Evolutionary conservation across 306 rosid genomes (phyloP), one percentile per base, ranked within the genome.

Genomic region (Coriaria nepalensis): DNA sequence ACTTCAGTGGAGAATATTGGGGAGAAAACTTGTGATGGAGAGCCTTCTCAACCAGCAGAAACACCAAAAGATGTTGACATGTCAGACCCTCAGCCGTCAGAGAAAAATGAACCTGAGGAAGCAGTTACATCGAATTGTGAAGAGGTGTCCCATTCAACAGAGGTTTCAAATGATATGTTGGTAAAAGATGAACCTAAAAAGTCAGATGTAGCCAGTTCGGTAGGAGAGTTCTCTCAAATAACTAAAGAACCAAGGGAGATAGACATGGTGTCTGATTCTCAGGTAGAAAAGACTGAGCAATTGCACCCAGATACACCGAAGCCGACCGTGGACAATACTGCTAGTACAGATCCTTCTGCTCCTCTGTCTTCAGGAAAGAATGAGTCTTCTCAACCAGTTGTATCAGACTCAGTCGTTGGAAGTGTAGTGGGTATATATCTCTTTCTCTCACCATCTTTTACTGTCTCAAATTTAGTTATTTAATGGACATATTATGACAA

Each of bases 221-320:
- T n/a, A 10, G 12, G 33, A 37, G 76, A 65, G 50, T 48, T 68
- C 35, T 46, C 55, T 32, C 70, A 66, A 72, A 56, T 50, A 40
- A 53, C 72, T 15, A 71, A 68, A 42, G 55, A 62, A 32, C 62
- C 49, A 42, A 73, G 39, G 50, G 80, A 77, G 73, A 66, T 62
- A 47, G 87, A 76, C 35, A 64, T 62, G 60, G 69, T 54, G 51
- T 38, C 73, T 55, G 61, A 57, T 59, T 43, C 80, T 57, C 67
- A 47, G 51, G 66, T 43, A 6, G 57, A 75, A 52, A 74, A 64
- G 46, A 61, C 46, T 37, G 70, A 64, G 32, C 49, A 62, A 35
- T 54, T 41, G 57, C 60, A 69, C 45, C 53, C 13, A 54, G 8
- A 45, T 33, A 8, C 73, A 46, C 9, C 66, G 42, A 55, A 55